Base-by-base conservation (phyloP, 169 alveolate genomes). In the Plasmodium chabaudi region DNA sequence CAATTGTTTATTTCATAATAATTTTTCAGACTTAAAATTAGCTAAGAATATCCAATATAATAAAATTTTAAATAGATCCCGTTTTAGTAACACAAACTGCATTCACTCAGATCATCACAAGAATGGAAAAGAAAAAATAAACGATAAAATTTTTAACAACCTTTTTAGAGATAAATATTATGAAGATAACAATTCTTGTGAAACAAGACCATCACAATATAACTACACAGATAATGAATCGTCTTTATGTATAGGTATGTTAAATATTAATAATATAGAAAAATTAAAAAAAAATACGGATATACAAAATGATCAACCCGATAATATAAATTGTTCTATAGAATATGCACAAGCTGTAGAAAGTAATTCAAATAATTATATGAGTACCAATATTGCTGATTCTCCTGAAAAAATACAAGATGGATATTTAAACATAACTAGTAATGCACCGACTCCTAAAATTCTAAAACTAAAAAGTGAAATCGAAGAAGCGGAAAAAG, bases 1-100 rank as follows among this genome's bases (percentile, higher is more conserved):
- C 21, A 79, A 79, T 46, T 79, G 89, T 59, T 42, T 79, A 23
- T 79, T 79, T 17, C 89, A 79, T 65, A 79, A 79, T 23, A 51
- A 79, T 46, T 79, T 65, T 57, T 79, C 89, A 9, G 72, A 79
- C 23, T 23, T 27, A 59, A 79, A 74, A 51, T 67, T 59, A 68
- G 5, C 9, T 68, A 49, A 68, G 2, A 47, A 47, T 21, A 17
- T 55, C 1, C 4, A 25, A 39, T 56, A 39, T 56, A 9, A 34
- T 25, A 17, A 56, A 53, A 39, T 13, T 6, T 9, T 10, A 27
- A 56, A 27, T 10, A 70, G 27, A 9, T 12, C 27, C 7, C 9
- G 39, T 23, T 2, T n/a, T 2, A 19, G 19, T 9, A 57, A 13
- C 4, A 19, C 7, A 12, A 57, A 0, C 0, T 9, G 64, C 15